These are phyloP conservation scores for Adenanthera pavonina DNA, from an alignment of 306 rosid genomes.

Conservation along the genomic window DNA sequence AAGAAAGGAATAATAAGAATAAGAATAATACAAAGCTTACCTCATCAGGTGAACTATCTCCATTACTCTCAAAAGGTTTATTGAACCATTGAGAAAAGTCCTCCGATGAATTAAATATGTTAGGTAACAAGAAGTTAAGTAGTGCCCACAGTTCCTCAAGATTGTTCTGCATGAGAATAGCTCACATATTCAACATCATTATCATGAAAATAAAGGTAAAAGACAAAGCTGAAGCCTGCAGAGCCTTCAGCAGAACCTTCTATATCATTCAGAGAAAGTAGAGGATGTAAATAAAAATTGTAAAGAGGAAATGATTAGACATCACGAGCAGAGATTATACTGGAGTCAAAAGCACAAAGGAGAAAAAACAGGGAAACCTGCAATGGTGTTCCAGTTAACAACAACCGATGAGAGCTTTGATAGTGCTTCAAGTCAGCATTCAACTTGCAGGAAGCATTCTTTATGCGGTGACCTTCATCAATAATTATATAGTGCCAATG, in stretches of 20 bases:
- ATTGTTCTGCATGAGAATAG: conserved; percentile 75
- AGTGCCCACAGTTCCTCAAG: conserved; percentile 99
- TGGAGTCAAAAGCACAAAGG: conserved; percentile 33
- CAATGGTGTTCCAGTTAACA: conserved; percentile 97
- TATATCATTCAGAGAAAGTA: conserved; percentile 17
- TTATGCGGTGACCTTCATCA: conserved; percentile 99
- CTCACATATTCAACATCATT: conserved; percentile 36
- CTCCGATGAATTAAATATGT: conserved; percentile 93
- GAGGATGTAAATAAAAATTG: not conserved
- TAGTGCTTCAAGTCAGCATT: conserved; percentile 93
- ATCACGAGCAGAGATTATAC: conserved; percentile 36
- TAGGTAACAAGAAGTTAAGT: conserved; percentile 95
- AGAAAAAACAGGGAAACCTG: conserved; percentile 55
- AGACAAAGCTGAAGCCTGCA: conserved; percentile 9
- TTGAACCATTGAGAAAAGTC: conserved; percentile 99
- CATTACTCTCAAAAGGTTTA: conserved; percentile 93
- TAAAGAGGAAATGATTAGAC: conserved; percentile 1
- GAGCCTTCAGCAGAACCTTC: conserved; percentile 25
- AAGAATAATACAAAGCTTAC: conserved; percentile 52
- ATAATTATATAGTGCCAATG: conserved; percentile 97
- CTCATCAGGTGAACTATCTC: conserved; percentile 90
- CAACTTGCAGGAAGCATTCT: conserved; percentile 99
- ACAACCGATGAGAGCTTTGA: conserved; percentile 95
- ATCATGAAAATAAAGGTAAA: conserved; percentile 16
- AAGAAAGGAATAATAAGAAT: conserved; percentile 20